Evolutionary conservation across 495 filamentous ascomycete species (phyloP).

Genomic region (Poronia punctata): DNA sequence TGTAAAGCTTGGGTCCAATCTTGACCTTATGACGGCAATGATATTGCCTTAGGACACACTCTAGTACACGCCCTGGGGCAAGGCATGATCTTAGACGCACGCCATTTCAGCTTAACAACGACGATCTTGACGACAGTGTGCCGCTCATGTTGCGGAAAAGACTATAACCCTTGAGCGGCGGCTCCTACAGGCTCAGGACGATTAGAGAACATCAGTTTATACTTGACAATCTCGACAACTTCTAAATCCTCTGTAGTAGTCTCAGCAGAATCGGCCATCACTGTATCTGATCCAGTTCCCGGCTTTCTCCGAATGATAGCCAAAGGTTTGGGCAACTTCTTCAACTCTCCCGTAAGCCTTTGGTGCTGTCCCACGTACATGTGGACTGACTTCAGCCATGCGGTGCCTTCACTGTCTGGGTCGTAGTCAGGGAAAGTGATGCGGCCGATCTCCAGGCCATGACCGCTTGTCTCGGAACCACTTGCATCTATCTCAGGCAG

Average conservation of each 20-base stretch:
- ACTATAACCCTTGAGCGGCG: too few relatives aligned
- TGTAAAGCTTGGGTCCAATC: too few relatives aligned
- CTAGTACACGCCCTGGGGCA: too few relatives aligned
- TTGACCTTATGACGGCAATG: too few relatives aligned
- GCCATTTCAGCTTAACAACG: too few relatives aligned
- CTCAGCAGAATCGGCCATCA: slow-evolving; percentile 15
- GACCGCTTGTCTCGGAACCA: slow-evolving; percentile 8
- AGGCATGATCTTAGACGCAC: too few relatives aligned
- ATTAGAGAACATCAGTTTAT: slow-evolving; percentile 79
- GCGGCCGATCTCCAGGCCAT: slow-evolving; percentile 57
- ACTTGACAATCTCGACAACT: slow-evolving; percentile 81
- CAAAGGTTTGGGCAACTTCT: slow-evolving; percentile 70
- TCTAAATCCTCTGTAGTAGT: slow-evolving; percentile 33
- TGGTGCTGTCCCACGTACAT: slow-evolving; percentile 87
- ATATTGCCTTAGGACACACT: too few relatives aligned
- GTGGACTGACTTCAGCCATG: slow-evolving; percentile 85
- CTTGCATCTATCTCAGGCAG: slow-evolving; percentile 34
- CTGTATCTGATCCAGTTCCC: slow-evolving; percentile 15
- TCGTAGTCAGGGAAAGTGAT: slow-evolving; percentile 73
- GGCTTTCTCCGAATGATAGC: slow-evolving; percentile 61
- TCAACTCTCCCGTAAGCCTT: slow-evolving; percentile 82
- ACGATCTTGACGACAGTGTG: too few relatives aligned
- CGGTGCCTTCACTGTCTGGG: slow-evolving; percentile 41
- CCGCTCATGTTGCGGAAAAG: too few relatives aligned
- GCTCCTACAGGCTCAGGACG: slow-evolving; percentile 83